Evolutionary conservation across 106 monocot species (phyloP).

Genomic region (Alisma plantagoaquatica): DNA sequence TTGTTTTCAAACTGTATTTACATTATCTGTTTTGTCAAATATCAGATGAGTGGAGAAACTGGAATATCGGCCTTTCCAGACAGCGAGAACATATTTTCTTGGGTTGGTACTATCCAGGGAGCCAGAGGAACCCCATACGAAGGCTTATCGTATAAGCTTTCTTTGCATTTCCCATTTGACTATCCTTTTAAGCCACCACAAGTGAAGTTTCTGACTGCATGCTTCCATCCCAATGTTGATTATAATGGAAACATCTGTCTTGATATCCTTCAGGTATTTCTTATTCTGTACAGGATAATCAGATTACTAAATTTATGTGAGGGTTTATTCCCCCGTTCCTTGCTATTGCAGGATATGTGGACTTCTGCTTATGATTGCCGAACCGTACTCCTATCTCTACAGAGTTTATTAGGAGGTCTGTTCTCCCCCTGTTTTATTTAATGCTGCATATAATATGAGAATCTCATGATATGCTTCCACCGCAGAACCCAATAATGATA

Average conservation of each 20-base stretch:
- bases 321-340: background rate
- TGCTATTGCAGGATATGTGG: conserved; percentile 60
- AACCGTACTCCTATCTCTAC: conserved; percentile 60
- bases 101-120: conserved; percentile 71
- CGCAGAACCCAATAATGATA: conserved; percentile 68
- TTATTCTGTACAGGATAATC: background rate
- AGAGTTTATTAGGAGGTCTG: conserved; percentile 78
- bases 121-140: conserved; percentile 64
- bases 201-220: conserved; percentile 75
- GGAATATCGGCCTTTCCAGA: conserved; percentile 79
- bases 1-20: background rate
- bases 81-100: conserved; percentile 68
- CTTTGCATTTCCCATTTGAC: conserved; percentile 54
- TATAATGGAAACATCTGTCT: conserved; percentile 70
- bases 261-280: conserved; percentile 65
- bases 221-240: conserved; percentile 81
- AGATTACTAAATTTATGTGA: background rate
- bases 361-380: conserved; percentile 77
- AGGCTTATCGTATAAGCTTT: conserved; percentile 72
- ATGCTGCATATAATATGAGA: background rate
- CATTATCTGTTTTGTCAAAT: too few relatives aligned
- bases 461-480: background rate
- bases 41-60: conserved; percentile 61
- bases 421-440: background rate
- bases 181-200: conserved; percentile 77